phyloP scores from a whole-genome alignment of 1,139 yeast genomes.

The Hansenula lynferdii region DNA sequence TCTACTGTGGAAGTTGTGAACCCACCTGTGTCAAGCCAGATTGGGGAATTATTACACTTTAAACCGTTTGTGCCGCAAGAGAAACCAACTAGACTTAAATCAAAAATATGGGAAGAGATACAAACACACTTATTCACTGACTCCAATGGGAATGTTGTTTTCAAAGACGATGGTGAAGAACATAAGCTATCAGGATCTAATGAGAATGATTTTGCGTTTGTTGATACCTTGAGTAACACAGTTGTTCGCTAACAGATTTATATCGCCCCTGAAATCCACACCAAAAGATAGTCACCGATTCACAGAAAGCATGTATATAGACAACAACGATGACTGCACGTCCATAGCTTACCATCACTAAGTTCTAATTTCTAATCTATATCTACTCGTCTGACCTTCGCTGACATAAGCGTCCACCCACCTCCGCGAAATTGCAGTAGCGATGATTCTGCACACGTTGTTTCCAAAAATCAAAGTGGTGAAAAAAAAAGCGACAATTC shows the following conservation, averaged over 20 bases:
- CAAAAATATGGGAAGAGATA: constrained; percentile 19
- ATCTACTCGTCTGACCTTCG: no score
- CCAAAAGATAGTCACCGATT: no score
- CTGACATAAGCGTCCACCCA: background rate
- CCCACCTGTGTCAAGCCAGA: constrained; percentile 29
- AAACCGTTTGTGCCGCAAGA: constrained; percentile 10
- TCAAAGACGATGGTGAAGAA: constrained; percentile 6
- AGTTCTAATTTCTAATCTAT: no score
- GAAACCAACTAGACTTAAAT: constrained; percentile 9
- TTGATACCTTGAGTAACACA: background rate
- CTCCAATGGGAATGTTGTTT: constrained; percentile 13
- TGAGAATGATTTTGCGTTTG: constrained; percentile 2
- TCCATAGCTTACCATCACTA: no score
- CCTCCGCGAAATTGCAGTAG: background rate
- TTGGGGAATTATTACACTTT: constrained; percentile 26
- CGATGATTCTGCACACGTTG: background rate
- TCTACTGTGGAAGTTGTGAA: constrained; percentile 31
- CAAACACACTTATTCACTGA: constrained; percentile 16
- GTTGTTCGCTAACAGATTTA: constrained; percentile 4
- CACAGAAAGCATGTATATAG: background rate
- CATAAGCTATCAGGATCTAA: background rate
- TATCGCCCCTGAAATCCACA: no score
- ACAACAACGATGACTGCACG: no score
- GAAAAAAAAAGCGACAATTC: background rate
- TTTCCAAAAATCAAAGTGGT: background rate